Conservation (phyloP, 805 yeast species). For the Candida nemodendra region DNA sequence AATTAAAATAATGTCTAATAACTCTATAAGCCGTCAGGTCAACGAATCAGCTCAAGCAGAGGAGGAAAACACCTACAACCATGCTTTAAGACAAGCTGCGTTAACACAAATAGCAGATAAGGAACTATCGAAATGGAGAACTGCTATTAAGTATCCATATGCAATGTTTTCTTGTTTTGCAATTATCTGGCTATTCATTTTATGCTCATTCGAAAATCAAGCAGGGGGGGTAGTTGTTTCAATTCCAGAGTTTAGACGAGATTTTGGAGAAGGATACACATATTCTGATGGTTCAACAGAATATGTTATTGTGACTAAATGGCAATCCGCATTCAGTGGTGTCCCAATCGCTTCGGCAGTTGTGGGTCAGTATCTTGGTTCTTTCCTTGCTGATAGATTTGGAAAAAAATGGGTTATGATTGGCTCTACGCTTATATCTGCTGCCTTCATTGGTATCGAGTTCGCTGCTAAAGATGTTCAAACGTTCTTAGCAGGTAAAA, state of each 20-base stretch:
- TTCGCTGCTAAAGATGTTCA: slow-evolving; percentile 37
- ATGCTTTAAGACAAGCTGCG: background rate
- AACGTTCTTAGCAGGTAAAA: slow-evolving; percentile 39
- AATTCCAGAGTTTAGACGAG: slow-evolving; percentile 38
- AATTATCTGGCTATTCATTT: slow-evolving; percentile 32
- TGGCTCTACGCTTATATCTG: slow-evolving; percentile 26
- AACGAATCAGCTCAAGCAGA: no score
- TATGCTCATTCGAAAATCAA: slow-evolving; percentile 41
- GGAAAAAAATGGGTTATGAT: slow-evolving; percentile 38
- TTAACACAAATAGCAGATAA: background rate
- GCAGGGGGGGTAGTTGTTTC: slow-evolving; percentile 38
- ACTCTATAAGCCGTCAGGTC: no score
- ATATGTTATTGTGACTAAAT: slow-evolving; percentile 38
- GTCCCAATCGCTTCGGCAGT: slow-evolving; percentile 27
- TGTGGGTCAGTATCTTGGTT: slow-evolving; percentile 38
- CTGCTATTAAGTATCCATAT: slow-evolving; percentile 35
- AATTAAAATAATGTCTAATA: no score
- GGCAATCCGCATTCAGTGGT: slow-evolving; percentile 42
- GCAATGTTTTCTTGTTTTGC: slow-evolving; percentile 38
- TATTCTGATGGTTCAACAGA: slow-evolving; percentile 5
- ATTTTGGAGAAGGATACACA: slow-evolving; percentile 24
- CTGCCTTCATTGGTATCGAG: slow-evolving; percentile 38
- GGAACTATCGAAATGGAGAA: slow-evolving; percentile 22
- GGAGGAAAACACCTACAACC: no score
- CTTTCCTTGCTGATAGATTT: slow-evolving; percentile 30